phyloP scores from a whole-genome alignment of 768 basidiomycete genomes.

The Chalciporus piperatus region DNA sequence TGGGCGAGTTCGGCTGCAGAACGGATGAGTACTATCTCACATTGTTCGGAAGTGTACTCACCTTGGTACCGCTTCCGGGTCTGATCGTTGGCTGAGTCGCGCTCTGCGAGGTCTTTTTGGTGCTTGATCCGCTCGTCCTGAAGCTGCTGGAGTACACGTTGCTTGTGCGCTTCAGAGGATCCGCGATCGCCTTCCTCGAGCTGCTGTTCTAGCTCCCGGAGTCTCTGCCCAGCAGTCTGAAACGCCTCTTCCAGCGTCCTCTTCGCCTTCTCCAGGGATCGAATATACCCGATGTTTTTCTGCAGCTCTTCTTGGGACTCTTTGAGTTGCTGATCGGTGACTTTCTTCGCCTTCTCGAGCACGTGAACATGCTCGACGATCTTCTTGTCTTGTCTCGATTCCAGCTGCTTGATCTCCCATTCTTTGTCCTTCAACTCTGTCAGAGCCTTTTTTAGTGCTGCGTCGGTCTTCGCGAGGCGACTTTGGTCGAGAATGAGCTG shows the following conservation, averaged over 20 bases:
- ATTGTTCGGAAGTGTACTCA: too few relatives aligned
- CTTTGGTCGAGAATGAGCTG: slow-evolving; percentile 62
- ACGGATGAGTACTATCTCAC: too few relatives aligned
- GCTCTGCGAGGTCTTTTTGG: not conserved
- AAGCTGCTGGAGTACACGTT: not conserved
- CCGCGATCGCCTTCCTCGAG: slow-evolving; percentile 35
- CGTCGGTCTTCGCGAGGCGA: slow-evolving; percentile 66
- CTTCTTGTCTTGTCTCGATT: slow-evolving; percentile 92
- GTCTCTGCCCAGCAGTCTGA: slow-evolving; percentile 52
- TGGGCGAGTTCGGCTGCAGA: not conserved
- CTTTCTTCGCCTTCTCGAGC: slow-evolving; percentile 90
- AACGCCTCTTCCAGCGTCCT: slow-evolving; percentile 64
- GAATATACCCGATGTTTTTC: slow-evolving; percentile 71
- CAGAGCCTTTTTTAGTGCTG: slow-evolving; percentile 78
- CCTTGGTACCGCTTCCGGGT: not conserved
- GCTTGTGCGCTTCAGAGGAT: not conserved
- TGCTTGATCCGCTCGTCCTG: not conserved
- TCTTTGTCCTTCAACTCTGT: slow-evolving; percentile 78
- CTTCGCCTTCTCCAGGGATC: slow-evolving; percentile 84
- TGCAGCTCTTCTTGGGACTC: slow-evolving; percentile 78
- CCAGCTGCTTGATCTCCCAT: slow-evolving; percentile 82
- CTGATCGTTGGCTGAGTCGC: not conserved
- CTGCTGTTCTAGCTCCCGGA: slow-evolving; percentile 65
- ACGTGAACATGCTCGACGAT: slow-evolving; percentile 98
- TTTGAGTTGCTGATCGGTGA: slow-evolving; percentile 87